Conservation (phyloP, 129 eudicot genomes). For the Centaurea solstitialis region DNA sequence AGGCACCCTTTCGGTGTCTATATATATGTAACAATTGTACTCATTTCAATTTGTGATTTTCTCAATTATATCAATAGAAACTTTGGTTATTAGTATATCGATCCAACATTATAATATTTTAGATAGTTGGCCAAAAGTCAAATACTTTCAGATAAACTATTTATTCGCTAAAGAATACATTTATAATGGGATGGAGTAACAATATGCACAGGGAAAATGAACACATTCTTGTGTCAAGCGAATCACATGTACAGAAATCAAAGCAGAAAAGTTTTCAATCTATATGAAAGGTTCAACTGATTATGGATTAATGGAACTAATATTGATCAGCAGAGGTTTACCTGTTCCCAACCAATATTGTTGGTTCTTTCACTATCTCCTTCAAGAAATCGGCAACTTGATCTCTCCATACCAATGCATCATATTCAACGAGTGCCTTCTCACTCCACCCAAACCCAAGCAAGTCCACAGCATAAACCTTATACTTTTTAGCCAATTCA, state of each 20-base stretch:
- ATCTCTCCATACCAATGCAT: conserved; percentile 96
- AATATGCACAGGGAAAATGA: not conserved
- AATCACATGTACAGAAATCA: not conserved
- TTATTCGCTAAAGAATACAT: not conserved
- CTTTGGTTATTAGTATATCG: too few relatives aligned
- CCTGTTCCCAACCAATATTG: conserved; percentile 95
- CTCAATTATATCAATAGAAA: too few relatives aligned
- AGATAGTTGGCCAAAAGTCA: not conserved
- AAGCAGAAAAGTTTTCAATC: not conserved
- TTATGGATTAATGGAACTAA: not conserved
- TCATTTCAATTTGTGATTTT: too few relatives aligned
- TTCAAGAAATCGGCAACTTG: conserved; percentile 89
- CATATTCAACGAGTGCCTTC: conserved; percentile 90
- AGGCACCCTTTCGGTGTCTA: too few relatives aligned
- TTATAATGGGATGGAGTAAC: not conserved
- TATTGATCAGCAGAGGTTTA: conserved; percentile 19
- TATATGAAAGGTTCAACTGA: not conserved
- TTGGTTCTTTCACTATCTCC: conserved; percentile 91
- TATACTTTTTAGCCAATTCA: conserved; percentile 87
- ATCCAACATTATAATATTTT: too few relatives aligned
- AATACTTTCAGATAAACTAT: not conserved
- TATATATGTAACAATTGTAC: too few relatives aligned
- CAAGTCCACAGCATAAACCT: conserved; percentile 92
- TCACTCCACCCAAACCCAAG: conserved; percentile 99
- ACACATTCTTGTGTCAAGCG: not conserved